A percentile compares a stretch with the other conserved stretches of the same genome.
phyloP scores from a whole-genome alignment of 345 rosid species.

The Populus nigra region DNA sequence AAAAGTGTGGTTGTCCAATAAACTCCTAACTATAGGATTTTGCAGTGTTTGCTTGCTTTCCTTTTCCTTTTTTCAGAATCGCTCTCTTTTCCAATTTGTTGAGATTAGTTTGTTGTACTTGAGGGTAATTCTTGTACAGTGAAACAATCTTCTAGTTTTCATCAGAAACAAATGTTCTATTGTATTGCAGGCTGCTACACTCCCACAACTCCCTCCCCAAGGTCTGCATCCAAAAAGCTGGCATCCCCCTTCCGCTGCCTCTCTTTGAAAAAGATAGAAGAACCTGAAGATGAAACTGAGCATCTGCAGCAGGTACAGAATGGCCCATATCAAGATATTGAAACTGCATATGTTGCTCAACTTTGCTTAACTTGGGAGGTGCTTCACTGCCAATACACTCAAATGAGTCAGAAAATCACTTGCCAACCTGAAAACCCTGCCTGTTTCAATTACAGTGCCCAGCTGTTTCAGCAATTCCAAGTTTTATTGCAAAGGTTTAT shows the following conservation, averaged over 20 bases:
- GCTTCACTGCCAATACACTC: conserved; percentile 89
- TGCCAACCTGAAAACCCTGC: conserved; percentile 59
- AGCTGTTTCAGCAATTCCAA: conserved; percentile 83
- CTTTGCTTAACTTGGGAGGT: conserved; percentile 97
- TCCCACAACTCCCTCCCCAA: conserved; percentile 67
- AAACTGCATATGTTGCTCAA: conserved; percentile 88
- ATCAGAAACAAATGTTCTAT: not conserved
- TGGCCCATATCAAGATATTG: conserved; percentile 67
- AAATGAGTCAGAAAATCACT: conserved; percentile 62
- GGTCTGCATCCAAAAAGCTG: conserved; percentile 74
- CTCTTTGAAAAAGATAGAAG: conserved; percentile 62
- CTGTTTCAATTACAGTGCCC: conserved; percentile 75
- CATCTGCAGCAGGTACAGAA: conserved; percentile 45
- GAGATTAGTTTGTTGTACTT: no score
- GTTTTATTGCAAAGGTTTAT: conserved; percentile 86
- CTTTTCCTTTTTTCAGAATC: no score
- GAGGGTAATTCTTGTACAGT: not conserved
- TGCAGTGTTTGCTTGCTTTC: no score
- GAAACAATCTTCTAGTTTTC: not conserved
- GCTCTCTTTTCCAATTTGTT: no score
- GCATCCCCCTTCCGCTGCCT: conserved; percentile 86
- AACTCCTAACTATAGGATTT: no score
- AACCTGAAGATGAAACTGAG: conserved; percentile 69
- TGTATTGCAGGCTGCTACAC: not conserved
- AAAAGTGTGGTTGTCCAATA: no score